Evolutionary conservation across 768 basidiomycete species (phyloP), one percentile per base, ranked within the genome.

Genomic region (Tylopilus rubrobrunneus): DNA sequence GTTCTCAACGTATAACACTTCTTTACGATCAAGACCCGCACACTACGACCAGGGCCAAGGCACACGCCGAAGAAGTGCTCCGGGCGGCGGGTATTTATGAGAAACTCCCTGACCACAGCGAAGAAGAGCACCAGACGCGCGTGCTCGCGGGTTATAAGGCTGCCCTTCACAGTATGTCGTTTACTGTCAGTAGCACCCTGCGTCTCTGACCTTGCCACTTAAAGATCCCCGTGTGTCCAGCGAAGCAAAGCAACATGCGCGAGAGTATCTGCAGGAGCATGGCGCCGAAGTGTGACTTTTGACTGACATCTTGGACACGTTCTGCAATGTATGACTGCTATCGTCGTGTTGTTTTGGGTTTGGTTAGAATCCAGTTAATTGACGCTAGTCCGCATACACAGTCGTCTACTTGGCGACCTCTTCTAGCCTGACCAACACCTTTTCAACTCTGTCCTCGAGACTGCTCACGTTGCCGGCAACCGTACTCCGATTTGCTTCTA

Each of bases 391-490:
- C 23, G 31, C 39, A 19, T 49, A 28, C 29, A 37, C 11, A 12
- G 42, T 29, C 12, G 11, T 49, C 47, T 57, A 60, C 29, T 59
- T 55, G 23, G 70, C 43, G 17, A 77, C 59, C 12, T 66, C 70
- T 25, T 74, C 76, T 52, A 84, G 52, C 55, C 78, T 73, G 48
- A 52, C 70, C 48, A 78, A 68, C 31, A 87, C 61, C 4, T 67
- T 72, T 14, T 78, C 77, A 49, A 85, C 78, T 55, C 83, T 73
- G 28, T 72, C 71, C 55, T 92, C 88, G 2, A 97, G 74, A 17
- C 84, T 84, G 4, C 74, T 69, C 27, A 93, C 84, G 62, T 98
- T 95, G 7, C 79, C 79, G 61, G 82, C 83, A 12, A 92, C 83
- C 14, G 86, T 81, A 5, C 64, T 70, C 50, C 83, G 78, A 64